Evolutionary conservation across 345 rosid species (phyloP), one percentile per base, ranked within the genome.

Genomic region (Citrus trifoliata): DNA sequence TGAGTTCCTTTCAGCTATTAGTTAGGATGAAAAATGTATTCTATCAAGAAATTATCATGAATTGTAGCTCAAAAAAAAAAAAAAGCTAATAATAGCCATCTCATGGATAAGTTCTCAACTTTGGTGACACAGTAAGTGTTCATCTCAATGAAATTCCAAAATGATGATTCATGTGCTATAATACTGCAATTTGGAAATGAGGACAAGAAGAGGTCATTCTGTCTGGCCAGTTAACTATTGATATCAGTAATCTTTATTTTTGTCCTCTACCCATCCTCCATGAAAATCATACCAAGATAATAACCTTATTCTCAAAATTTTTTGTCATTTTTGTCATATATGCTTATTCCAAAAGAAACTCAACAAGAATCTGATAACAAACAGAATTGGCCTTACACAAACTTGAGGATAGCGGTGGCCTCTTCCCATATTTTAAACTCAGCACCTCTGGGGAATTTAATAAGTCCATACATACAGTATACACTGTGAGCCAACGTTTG

Each of bases 391-490:
- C 67, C 88, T 74, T 88, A 87, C 91, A 65, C 51, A 70, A 76
- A 73, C 72, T 70, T 63, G 81, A 71, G 10, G 87, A 74, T 38
- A 79, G 70, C 63, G 67, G 75, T 38, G 82, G 73, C 80, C 79
- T 68, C 68, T 62, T 80, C 70, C 51, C 62, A 40, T 84, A 78
- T 30, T 76, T 75, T 33, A 67, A 59, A 48, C 33, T 77, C 78
- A 80, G 89, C 73, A 80, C 76, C 75, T 83, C 90, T 42, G 98
- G 95, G 70, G 93, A 88, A 85, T 82, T 80, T 51, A 83, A 77
- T 76, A 88, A 79, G 83, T 87, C 91, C 85, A 83, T 51, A 80
- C 92, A 89, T 22, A 93, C 98, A 19, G 88, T 93, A 78, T 93
- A 92, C 80, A 92, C 87, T 2, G 86, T 88, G 78, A 79, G 87